Conservation (phyloP, 139 green algal genomes). For the Coccomyxa sp. region DNA sequence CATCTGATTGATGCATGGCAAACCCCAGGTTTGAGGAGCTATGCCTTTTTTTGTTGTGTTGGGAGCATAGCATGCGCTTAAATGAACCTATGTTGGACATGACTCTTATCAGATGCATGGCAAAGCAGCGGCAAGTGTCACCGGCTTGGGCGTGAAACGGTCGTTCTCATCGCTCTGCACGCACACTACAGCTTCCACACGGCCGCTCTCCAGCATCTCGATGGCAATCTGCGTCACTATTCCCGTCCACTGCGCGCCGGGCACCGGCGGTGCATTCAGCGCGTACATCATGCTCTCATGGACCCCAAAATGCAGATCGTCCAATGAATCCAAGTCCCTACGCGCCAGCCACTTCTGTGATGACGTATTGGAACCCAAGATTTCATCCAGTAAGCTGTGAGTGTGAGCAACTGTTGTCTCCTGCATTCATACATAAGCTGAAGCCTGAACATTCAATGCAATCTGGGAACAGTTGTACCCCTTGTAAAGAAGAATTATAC, state of each 20-base stretch:
- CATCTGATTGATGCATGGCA: no score
- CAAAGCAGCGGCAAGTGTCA: constrained; percentile 11
- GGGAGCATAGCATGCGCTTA: no score
- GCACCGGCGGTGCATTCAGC: constrained; percentile 48
- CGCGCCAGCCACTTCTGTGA: background rate
- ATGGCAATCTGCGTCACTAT: constrained; percentile 79
- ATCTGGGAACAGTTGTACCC: no score
- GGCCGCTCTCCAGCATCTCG: constrained; percentile 75
- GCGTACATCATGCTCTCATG: constrained; percentile 75
- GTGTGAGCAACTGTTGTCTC: background rate
- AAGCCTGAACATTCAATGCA: background rate
- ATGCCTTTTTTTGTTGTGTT: no score
- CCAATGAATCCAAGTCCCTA: constrained; percentile 52
- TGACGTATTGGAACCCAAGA: constrained; percentile 13
- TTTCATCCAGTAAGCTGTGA: background rate
- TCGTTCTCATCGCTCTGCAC: constrained; percentile 83
- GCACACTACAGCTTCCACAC: constrained; percentile 94
- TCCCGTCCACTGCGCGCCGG: constrained; percentile 94
- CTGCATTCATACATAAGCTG: background rate
- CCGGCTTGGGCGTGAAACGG: constrained; percentile 74
- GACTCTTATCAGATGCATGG: no score
- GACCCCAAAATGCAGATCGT: constrained; percentile 86
- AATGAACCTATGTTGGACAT: no score
- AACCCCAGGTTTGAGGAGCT: no score
- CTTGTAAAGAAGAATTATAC: background rate